A percentile compares a stretch with the other conserved stretches of the same genome.
Evolutionary conservation across 2,329 filamentous ascomycete species (phyloP).

Genomic region (Xylariaceae sp.): DNA sequence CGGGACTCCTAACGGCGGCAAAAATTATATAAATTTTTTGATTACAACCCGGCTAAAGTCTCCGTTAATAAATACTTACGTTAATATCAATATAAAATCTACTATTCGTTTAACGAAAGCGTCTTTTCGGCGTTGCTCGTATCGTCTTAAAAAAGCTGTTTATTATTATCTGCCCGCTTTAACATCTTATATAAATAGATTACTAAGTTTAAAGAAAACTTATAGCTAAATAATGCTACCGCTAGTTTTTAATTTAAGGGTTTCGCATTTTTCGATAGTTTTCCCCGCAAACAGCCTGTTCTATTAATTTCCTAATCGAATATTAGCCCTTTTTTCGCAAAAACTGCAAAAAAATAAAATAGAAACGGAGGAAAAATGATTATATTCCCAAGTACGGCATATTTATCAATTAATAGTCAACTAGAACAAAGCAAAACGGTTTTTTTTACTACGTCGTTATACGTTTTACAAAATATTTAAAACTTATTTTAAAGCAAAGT

Average conservation of each 20-base stretch:
- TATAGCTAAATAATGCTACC: background rate
- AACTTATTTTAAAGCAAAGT: background rate
- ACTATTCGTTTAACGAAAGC: background rate
- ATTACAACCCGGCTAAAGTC: background rate
- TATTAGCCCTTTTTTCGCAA: background rate
- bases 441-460: background rate
- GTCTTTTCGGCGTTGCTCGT: background rate
- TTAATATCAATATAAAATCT: background rate
- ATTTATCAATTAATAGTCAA: background rate
- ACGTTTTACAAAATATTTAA: conserved; percentile 2
- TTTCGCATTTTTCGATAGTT: background rate
- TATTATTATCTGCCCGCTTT: background rate
- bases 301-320: background rate
- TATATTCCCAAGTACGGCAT: background rate
- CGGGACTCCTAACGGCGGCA: background rate
- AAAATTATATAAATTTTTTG: background rate
- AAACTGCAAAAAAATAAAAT: background rate
- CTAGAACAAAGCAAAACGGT: background rate
- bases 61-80: background rate
- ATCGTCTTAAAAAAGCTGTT: background rate
- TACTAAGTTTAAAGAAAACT: background rate
- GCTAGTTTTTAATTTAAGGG: background rate
- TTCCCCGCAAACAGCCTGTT: background rate
- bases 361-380: background rate
- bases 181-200: background rate